These are phyloP conservation scores for Eleusine coracana DNA, from an alignment of 176 grass and related monocot genomes.

Conservation along the genomic window DNA sequence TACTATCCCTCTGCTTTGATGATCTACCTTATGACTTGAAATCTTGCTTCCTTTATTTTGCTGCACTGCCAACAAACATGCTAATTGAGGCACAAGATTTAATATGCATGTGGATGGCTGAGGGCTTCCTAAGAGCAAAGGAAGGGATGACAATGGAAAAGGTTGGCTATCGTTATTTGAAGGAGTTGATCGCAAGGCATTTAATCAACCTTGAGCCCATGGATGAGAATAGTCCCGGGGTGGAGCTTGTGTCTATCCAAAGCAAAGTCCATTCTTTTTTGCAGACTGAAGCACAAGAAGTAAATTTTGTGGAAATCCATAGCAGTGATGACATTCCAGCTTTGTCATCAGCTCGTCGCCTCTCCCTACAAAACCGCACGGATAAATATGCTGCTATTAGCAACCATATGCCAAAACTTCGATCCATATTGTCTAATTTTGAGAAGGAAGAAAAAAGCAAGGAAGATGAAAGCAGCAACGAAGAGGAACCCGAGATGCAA, in stretches of 20 bases:
- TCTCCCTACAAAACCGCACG: slow-evolving; percentile 23
- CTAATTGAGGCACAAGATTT: slow-evolving; percentile 10
- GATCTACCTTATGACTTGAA: slow-evolving; percentile 48
- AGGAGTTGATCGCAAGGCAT: slow-evolving; percentile 45
- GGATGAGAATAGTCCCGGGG: neutral
- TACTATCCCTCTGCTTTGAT: slow-evolving; percentile 45
- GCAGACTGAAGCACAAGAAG: slow-evolving; percentile 35
- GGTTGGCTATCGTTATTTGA: slow-evolving; percentile 26
- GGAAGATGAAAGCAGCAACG: neutral
- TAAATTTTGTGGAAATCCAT: slow-evolving; percentile 38
- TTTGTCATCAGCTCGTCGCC: slow-evolving; percentile 26
- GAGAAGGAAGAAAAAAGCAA: neutral
- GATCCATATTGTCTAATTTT: slow-evolving; percentile 45
- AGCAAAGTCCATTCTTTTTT: slow-evolving; percentile 38
- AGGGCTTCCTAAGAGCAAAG: slow-evolving; percentile 40
- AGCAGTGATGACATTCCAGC: slow-evolving; percentile 11
- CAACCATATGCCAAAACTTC: slow-evolving; percentile 28
- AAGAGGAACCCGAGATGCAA: neutral
- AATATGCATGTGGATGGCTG: slow-evolving; percentile 48
- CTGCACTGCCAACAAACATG: slow-evolving; percentile 32
- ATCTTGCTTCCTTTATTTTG: slow-evolving; percentile 49
- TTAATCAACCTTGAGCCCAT: slow-evolving; percentile 8
- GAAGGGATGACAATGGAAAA: slow-evolving; percentile 39
- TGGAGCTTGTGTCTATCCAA: slow-evolving; percentile 24
- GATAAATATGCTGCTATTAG: slow-evolving; percentile 38